Base-by-base conservation (phyloP, 2,329 filamentous ascomycete species). In the Dactylellina sp. region DNA sequence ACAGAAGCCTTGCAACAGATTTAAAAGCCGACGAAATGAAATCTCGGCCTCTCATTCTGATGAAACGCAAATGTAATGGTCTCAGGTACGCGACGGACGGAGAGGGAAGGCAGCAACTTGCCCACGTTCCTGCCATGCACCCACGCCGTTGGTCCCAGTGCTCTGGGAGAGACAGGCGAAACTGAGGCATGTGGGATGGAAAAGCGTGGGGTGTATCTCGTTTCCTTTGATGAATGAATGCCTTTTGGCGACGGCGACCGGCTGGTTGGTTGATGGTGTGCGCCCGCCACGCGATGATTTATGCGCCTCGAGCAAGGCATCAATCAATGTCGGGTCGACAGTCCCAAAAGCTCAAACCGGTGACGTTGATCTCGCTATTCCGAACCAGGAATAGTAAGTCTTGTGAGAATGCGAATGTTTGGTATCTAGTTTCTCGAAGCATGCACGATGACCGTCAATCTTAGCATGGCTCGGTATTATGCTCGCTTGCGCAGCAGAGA, bases 41-140 rank as follows among this genome's bases (percentile, higher is more conserved):
- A 46, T 46, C 9, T 55, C 47, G 49, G 49, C 37, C 46, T 55
- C 52, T 55, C 47, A 55, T 55, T 24, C 47, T 32, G 37, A 47
- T 65, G 61, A 56, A 65, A 65, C 49, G 40, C 37, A 53, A 49
- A 65, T 47, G 50, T 39, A 65, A 44, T 39, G 44, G 40, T 49
- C 18, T 53, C 61, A 56, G 32, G 32, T 47, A 18, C 39, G 28
- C 28, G 28, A 32, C 28, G 28, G 28, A 32, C 28, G 9, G 28
- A 32, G 28, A 5, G 28, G 9, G 9, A 32, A 32, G 28, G 28
- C 28, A 56, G 40, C 32, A 56, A 11, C 5, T 24, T 11, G 24
- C 61, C 61, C 61, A 65, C 61, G 61, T 65, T 65, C 42, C 39
- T 42, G 32, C 61, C 61, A 56, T 57, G 61, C 49, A 39, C 25